These are phyloP conservation scores for Nothophytophthora sp. DNA, from an alignment of 352 stramenopile species.

Conservation along the genomic window DNA sequence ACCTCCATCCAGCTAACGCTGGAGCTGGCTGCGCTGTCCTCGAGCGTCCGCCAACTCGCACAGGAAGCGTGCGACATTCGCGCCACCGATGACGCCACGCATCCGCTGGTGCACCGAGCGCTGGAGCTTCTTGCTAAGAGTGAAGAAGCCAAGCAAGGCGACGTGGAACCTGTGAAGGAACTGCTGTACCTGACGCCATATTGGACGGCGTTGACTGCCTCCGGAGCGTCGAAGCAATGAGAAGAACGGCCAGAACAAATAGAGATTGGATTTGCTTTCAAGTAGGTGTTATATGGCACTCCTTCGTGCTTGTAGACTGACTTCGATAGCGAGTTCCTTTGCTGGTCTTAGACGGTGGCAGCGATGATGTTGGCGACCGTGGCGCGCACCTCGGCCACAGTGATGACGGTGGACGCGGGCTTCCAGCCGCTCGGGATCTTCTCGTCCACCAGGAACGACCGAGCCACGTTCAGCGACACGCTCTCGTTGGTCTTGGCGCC, in stretches of 20 bases:
- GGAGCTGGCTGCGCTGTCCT: constrained; percentile 21
- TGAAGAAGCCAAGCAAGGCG: background rate
- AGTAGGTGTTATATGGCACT: no score
- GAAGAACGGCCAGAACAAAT: background rate
- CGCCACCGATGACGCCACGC: constrained; percentile 21
- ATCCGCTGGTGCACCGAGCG: constrained; percentile 41
- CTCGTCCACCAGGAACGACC: constrained; percentile 41
- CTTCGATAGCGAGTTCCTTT: no score
- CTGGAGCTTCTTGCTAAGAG: constrained; percentile 28
- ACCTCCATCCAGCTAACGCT: constrained; percentile 4
- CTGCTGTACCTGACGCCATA: constrained; percentile 54
- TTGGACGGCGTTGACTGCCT: constrained; percentile 29
- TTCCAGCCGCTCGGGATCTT: constrained; percentile 31
- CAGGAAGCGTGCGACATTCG: constrained; percentile 21
- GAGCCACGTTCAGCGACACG: constrained; percentile 19
- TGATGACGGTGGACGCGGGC: constrained; percentile 22
- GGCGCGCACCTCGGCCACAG: constrained; percentile 20
- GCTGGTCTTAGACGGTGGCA: no score
- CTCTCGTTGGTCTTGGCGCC: constrained; percentile 28
- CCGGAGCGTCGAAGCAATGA: background rate
- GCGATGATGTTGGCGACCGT: constrained; percentile 32
- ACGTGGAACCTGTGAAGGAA: constrained; percentile 14
- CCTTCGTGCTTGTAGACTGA: no score
- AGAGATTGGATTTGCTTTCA: no score
- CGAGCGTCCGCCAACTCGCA: constrained; percentile 21